Percentiles rank a stretch among this genome's conserved stretches.
phyloP scores from a whole-genome alignment of 2,329 filamentous ascomycete species.

The Ramichloridium luteum region DNA sequence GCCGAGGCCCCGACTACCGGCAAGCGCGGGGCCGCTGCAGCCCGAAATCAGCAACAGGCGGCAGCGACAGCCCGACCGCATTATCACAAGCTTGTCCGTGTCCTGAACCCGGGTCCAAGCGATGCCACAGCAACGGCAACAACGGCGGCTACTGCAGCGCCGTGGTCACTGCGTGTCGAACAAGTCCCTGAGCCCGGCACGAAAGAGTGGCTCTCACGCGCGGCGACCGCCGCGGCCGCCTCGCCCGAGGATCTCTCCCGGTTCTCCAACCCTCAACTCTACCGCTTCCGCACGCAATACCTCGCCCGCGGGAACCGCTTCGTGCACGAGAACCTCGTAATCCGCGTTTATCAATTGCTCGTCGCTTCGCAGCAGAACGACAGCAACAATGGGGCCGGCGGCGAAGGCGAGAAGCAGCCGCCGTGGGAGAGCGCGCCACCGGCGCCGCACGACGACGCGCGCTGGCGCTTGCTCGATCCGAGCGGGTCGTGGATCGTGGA shows the following conservation, averaged over 20 bases:
- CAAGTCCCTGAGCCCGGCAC: constrained; percentile 37
- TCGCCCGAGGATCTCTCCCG: constrained; percentile 32
- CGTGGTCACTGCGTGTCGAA: constrained; percentile 18
- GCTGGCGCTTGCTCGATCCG: constrained; percentile 36
- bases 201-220: constrained; percentile 40
- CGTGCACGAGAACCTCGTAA: constrained; percentile 44
- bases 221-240: constrained; percentile 38
- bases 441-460: constrained; percentile 25
- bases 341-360: constrained; percentile 45
- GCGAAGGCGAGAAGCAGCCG: neutral
- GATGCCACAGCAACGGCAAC: constrained; percentile 3
- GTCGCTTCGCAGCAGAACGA: neutral
- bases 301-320: constrained; percentile 46
- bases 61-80: constrained; percentile 7
- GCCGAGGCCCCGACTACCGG: constrained; percentile 8
- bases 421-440: constrained; percentile 29
- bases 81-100: constrained; percentile 16
- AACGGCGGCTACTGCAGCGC: neutral
- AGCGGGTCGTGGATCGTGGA: constrained; percentile 48
- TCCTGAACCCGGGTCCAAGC: constrained; percentile 5
- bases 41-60: constrained; percentile 9
- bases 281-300: constrained; percentile 36
- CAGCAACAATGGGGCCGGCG: neutral
- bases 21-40: neutral
- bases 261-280: constrained; percentile 10